Evolutionary conservation across 2,329 filamentous ascomycete species (phyloP).

Genomic region (Aspergillus flavus): DNA sequence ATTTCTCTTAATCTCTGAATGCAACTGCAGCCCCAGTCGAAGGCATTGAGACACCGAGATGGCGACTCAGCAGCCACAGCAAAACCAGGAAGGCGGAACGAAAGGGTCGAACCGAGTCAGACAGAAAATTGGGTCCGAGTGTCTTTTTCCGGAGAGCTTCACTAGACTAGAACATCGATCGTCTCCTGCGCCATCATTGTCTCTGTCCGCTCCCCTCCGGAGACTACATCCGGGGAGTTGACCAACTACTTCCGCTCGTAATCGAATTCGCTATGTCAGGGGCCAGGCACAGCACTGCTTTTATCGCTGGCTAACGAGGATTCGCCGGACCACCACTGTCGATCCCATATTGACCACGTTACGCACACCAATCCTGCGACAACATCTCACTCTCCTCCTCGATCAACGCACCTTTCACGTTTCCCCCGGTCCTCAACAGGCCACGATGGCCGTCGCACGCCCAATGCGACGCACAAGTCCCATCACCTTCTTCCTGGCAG

Average conservation of each 20-base stretch:
- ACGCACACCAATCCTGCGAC: conserved; percentile 18
- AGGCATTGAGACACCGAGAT: not conserved
- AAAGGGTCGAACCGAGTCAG: not conserved
- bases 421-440: conserved; percentile 23
- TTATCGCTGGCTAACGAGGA: conserved; percentile 17
- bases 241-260: not conserved
- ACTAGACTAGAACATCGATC: not conserved
- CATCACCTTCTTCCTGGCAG: conserved; percentile 72
- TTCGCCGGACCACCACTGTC: not conserved
- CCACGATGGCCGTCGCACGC: conserved; percentile 62
- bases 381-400: conserved; percentile 11
- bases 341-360: conserved; percentile 16
- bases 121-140: conserved; percentile 5
- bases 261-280: conserved; percentile 14
- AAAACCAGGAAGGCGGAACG: not conserved
- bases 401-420: conserved; percentile 7
- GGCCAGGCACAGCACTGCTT: conserved; percentile 4
- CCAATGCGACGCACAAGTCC: conserved; percentile 77
- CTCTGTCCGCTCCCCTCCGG: not conserved
- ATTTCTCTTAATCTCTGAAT: not conserved
- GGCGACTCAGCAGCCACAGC: not conserved
- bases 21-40: not conserved
- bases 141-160: conserved; percentile 5
- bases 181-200: not conserved
- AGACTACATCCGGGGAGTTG: not conserved